Base-by-base conservation (phyloP, 805 yeast genomes). In the Candida tammaniensis region DNA sequence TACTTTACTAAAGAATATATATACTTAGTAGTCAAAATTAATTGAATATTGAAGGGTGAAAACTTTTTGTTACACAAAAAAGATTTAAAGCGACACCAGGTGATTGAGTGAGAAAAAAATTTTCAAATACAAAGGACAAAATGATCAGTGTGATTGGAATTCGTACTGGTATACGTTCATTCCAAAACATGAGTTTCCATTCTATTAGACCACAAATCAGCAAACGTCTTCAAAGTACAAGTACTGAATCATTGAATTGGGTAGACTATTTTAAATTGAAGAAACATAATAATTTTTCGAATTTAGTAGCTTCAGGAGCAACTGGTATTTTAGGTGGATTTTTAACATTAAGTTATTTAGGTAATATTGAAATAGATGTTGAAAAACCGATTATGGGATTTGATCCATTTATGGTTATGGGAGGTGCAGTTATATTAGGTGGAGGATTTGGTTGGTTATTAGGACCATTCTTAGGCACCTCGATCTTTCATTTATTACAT, bases 331-430 rank as follows among this genome's bases (percentile, higher is more conserved):
- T 72, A 6, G 87, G 94, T 2, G 76, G 86, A 15, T 65, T 71
- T 10, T 52, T 72, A 4, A 81, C 97, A 2, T 85, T 89, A 78
- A 76, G 76, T 1, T 81, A 79, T 54, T 68, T 89, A 33, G 80
- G 96, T 18, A 82, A 84, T 47, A 67, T 84, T 46, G 93, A 86
- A 54, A 78, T 93, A 41, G 97, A 91, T 56, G 84, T 91, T 23
- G 87, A 95, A 27, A 86, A 86, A 55, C 74, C 79, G 41, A 73
- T 91, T 31, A 74, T 84, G 60, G 98, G 98, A 2, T 70, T 91
- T 41, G 98, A 93, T 54, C 87, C 95, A n/a, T 68, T 86, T 47
- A 76, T 85, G 57, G 86, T 86, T 24, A 72, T 82, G 52, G 80
- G 84, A 24, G 86, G 83, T 27, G 88, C 82, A 1, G 76, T 88